Percentiles rank a stretch among this genome's conserved stretches.
Evolutionary conservation across 2,329 filamentous ascomycete species (phyloP).

Genomic region (Pestalotiopsis sp.): DNA sequence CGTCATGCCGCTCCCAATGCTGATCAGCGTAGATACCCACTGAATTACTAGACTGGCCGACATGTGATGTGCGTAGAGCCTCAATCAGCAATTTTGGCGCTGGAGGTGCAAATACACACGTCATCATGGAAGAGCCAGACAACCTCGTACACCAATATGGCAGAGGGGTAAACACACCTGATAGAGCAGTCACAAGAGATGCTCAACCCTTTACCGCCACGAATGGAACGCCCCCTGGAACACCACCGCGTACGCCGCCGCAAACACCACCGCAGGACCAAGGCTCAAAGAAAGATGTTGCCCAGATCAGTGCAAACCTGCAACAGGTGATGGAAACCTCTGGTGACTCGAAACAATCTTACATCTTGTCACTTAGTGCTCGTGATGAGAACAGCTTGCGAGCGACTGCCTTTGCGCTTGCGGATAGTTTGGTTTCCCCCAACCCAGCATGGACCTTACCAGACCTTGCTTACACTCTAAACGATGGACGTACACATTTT

Average conservation of each 20-base stretch:
- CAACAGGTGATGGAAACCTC: neutral
- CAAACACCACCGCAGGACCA: neutral
- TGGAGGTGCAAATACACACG: constrained; percentile 14
- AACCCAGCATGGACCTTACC: neutral
- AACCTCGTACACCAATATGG: neutral
- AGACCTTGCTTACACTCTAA: constrained; percentile 11
- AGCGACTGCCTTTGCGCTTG: neutral
- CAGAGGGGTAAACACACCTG: neutral
- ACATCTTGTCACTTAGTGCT: constrained; percentile 5
- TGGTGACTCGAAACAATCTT: neutral
- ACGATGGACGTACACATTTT: neutral
- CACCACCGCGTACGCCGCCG: neutral
- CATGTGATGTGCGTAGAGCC: constrained; percentile 15
- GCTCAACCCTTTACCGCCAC: neutral
- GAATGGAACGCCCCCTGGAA: neutral
- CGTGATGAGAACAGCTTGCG: constrained; percentile 6
- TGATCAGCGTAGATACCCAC: constrained; percentile 7
- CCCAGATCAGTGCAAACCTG: neutral
- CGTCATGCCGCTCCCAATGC: neutral
- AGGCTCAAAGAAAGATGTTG: neutral
- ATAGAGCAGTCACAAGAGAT: neutral
- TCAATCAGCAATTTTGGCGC: constrained; percentile 21
- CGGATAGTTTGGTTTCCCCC: neutral
- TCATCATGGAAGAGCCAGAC: constrained; percentile 9
- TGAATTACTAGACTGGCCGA: constrained; percentile 1